Base-by-base conservation (phyloP, 805 yeast genomes). In the Barnettozyma californica region DNA sequence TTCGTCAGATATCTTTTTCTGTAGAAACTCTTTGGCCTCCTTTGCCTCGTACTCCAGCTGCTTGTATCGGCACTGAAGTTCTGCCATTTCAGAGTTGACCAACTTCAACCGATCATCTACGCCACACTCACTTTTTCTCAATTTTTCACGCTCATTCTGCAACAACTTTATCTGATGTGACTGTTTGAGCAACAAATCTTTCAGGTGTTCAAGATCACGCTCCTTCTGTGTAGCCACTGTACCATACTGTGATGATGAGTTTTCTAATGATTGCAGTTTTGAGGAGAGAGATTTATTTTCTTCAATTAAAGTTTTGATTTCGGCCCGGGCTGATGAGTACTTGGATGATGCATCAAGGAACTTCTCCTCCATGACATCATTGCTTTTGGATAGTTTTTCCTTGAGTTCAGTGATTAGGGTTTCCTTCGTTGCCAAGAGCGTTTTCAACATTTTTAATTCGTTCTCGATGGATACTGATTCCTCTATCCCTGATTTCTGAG, bases 11-110 rank as follows among this genome's bases (percentile, higher is more conserved):
- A 69, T 68, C 48, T 68, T 72, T 35, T 67, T 67, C 44, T 74
- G 74, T 34, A 75, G 58, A 9, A 76, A 54, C 5, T 66, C 65
- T 40, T 67, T 68, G 8, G 76, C 70, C 52, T 73, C 73, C 40
- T 56, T 60, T 7, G 74, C 72, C 42, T 76, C 78, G 36, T 70
- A 73, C 51, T 78, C 76, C 21, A 80, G 60, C 43, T 68, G 69
- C 50, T 66, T 63, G 50, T 61, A 57, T 41, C 65, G 65, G 7
- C 50, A 6, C 18, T 58, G 60, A 44, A 59, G 50, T 14, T 49
- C 52, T 1, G 47, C 46, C 34, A 66, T 50, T 37, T 70, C 66
- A 11, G 48, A 45, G 46, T 63, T 64, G 0, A 61, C 56, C 1
- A 52, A 44, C 16, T 56, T 62, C 18, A 68, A 54, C 27, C 68